phyloP scores from a whole-genome alignment of 345 rosid genomes.

The Murraya paniculata region DNA sequence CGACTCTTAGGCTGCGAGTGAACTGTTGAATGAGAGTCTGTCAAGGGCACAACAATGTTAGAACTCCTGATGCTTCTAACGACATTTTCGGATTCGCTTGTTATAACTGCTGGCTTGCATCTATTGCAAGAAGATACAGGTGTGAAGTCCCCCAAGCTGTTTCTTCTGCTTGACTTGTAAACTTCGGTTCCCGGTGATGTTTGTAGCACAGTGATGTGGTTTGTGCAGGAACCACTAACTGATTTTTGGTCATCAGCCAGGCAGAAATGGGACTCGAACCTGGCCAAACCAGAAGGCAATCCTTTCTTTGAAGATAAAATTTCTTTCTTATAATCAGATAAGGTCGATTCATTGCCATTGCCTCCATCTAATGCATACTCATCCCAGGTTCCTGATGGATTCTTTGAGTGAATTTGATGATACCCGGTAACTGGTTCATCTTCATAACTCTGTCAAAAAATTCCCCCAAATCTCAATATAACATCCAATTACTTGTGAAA shows the following conservation, averaged over 20 bases:
- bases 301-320: conserved; percentile 57
- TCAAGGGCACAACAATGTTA: conserved; percentile 69
- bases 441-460: conserved; percentile 69
- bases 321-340: conserved; percentile 57
- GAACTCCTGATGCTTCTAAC: conserved; percentile 48
- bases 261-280: conserved; percentile 46
- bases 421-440: conserved; percentile 58
- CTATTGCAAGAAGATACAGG: conserved; percentile 69
- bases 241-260: conserved; percentile 56
- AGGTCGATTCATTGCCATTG: conserved; percentile 38
- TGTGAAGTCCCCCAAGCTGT: conserved; percentile 59
- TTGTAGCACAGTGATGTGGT: conserved; percentile 35
- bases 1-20: conserved; percentile 59
- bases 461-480: background rate
- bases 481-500: background rate
- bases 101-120: conserved; percentile 52
- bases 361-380: conserved; percentile 52
- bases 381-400: conserved; percentile 70
- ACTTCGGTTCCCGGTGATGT: conserved; percentile 45
- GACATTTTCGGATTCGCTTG: conserved; percentile 35
- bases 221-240: conserved; percentile 39
- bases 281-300: conserved; percentile 30
- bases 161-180: conserved; percentile 47
- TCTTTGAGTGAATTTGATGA: conserved; percentile 38
- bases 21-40: conserved; percentile 58